phyloP scores from a whole-genome alignment of 805 yeast genomes.

The Wickerhamiella shivajii region DNA sequence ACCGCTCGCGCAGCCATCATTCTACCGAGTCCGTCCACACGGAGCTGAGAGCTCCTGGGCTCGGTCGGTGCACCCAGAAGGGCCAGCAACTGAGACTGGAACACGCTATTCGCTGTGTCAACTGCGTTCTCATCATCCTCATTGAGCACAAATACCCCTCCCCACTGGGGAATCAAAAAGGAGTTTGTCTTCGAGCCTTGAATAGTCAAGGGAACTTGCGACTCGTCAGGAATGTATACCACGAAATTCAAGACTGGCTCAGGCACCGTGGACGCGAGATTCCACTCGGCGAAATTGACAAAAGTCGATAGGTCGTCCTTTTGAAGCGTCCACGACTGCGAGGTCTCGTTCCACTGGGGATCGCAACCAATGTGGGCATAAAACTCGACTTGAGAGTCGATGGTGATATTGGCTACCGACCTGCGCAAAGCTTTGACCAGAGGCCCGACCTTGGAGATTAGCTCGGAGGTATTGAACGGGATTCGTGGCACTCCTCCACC shows the following conservation, averaged over 20 bases:
- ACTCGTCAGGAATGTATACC: slow-evolving; percentile 43
- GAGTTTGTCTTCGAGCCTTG: slow-evolving; percentile 35
- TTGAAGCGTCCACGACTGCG: slow-evolving; percentile 27
- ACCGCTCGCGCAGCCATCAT: slow-evolving; percentile 44
- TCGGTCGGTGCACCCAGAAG: slow-evolving; percentile 51
- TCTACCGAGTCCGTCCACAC: slow-evolving; percentile 50
- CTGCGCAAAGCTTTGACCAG: slow-evolving; percentile 36
- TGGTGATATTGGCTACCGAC: slow-evolving; percentile 53
- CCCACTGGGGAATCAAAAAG: slow-evolving; percentile 81
- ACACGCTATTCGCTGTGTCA: slow-evolving; percentile 37
- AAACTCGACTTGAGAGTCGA: slow-evolving; percentile 67
- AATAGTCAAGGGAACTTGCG: slow-evolving; percentile 35
- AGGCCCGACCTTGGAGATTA: slow-evolving; percentile 40
- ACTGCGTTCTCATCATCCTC: slow-evolving; percentile 16
- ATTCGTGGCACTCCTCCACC: slow-evolving; percentile 45
- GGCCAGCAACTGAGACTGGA: slow-evolving; percentile 60
- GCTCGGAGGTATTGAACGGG: slow-evolving; percentile 56
- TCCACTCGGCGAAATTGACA: slow-evolving; percentile 79
- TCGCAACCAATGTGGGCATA: slow-evolving; percentile 33
- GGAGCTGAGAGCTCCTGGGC: slow-evolving; percentile 44
- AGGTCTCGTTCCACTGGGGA: slow-evolving; percentile 8
- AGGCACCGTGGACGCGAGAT: slow-evolving; percentile 38
- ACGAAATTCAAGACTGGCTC: slow-evolving; percentile 62
- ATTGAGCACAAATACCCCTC: slow-evolving; percentile 51
- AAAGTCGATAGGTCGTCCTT: slow-evolving; percentile 52